phyloP scores from a whole-genome alignment of 1,284 basidiomycete species.

The Boletus hoseneyae region DNA sequence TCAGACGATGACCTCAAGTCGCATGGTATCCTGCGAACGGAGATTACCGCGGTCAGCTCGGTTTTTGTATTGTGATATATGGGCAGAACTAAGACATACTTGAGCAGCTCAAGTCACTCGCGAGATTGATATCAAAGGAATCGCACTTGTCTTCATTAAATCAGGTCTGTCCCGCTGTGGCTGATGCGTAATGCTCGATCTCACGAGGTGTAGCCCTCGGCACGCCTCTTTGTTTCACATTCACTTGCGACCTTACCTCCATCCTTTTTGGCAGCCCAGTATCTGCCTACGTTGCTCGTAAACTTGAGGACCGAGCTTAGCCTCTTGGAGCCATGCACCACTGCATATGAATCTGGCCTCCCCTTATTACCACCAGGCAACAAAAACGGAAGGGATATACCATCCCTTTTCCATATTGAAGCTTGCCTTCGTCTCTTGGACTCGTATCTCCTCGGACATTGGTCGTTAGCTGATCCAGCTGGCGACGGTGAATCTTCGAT shows the following conservation, averaged over 20 bases:
- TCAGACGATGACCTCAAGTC: constrained; percentile 46
- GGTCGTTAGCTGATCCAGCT: constrained; percentile 34
- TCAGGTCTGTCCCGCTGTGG: constrained; percentile 34
- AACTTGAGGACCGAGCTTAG: constrained; percentile 40
- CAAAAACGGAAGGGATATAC: constrained; percentile 26
- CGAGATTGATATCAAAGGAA: constrained; percentile 45
- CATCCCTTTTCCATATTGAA: constrained; percentile 47
- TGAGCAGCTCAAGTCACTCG: constrained; percentile 43
- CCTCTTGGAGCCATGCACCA: constrained; percentile 37
- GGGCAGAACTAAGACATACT: constrained; percentile 6
- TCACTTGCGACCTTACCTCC: constrained; percentile 40
- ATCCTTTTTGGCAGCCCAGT: constrained; percentile 26
- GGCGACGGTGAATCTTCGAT: constrained; percentile 10
- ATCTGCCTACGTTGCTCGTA: constrained; percentile 38
- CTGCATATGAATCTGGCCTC: constrained; percentile 42
- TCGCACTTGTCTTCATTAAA: constrained; percentile 38
- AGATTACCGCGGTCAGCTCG: constrained; percentile 24
- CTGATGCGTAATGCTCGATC: constrained; percentile 7
- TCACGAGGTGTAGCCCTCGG: constrained; percentile 45
- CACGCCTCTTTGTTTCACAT: constrained; percentile 49
- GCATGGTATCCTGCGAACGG: constrained; percentile 38
- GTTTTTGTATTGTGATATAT: background rate
- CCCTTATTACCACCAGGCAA: constrained; percentile 27
- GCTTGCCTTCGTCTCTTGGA: constrained; percentile 62
- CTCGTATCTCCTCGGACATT: constrained; percentile 54